phyloP scores from a whole-genome alignment of 306 rosid species.

The Alnus glutinosa region DNA sequence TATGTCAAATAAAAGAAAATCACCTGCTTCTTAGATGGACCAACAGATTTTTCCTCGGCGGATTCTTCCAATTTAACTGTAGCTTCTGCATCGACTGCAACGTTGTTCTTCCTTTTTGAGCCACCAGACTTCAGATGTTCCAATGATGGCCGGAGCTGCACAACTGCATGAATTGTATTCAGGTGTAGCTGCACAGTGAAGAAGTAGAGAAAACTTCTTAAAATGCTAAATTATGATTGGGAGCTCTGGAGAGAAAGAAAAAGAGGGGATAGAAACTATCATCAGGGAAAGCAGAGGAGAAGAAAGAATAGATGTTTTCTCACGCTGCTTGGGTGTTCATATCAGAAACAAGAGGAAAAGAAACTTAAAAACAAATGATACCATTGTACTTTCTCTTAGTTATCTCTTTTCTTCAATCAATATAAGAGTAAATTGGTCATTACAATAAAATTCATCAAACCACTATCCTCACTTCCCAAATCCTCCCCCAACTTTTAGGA shows the following conservation, averaged over 20 bases:
- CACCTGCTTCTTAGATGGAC: constrained; percentile 72
- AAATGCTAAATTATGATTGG: neutral
- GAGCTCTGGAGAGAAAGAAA: neutral
- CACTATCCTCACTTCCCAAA: neutral
- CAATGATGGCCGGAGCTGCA: constrained; percentile 80
- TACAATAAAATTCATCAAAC: neutral
- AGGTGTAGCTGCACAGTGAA: constrained; percentile 79
- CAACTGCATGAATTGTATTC: constrained; percentile 75
- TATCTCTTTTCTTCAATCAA: neutral
- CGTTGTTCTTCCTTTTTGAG: constrained; percentile 45
- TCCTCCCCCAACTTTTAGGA: neutral
- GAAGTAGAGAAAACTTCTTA: constrained; percentile 19
- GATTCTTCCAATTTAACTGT: constrained; percentile 51
- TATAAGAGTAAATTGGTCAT: neutral
- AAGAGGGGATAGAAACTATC: neutral
- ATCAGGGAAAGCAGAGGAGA: neutral
- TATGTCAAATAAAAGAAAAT: constrained; percentile 2
- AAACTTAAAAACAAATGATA: constrained; percentile 1
- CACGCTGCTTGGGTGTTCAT: neutral
- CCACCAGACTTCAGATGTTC: constrained; percentile 60
- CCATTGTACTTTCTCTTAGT: neutral
- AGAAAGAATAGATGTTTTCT: neutral
- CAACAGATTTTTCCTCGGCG: constrained; percentile 45
- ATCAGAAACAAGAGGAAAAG: neutral
- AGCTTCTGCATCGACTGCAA: constrained; percentile 42